A percentile compares a stretch with the other conserved stretches of the same genome.
phyloP scores from a whole-genome alignment of 306 rosid genomes.

The Cucumis cinereus region DNA sequence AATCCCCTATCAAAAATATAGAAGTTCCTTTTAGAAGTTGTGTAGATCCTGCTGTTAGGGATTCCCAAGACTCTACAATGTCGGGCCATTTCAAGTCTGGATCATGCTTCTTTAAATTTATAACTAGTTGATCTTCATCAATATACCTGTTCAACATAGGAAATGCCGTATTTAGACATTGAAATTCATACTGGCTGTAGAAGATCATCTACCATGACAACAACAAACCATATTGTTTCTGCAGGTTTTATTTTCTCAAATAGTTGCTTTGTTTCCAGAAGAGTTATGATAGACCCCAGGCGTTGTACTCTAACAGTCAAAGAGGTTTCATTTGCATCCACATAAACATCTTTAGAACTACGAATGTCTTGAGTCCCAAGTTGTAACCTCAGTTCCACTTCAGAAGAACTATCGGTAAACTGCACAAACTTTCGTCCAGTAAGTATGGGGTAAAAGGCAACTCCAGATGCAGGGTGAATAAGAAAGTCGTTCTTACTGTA shows the following conservation, averaged over 20 bases:
- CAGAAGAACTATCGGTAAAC: slow-evolving; percentile 71
- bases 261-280: slow-evolving; percentile 53
- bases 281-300: slow-evolving; percentile 48
- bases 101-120: slow-evolving; percentile 80
- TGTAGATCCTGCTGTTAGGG: slow-evolving; percentile 55
- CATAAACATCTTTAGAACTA: slow-evolving; percentile 41
- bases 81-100: slow-evolving; percentile 92
- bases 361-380: slow-evolving; percentile 28
- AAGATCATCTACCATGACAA: slow-evolving; percentile 15
- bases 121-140: slow-evolving; percentile 75
- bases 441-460: not conserved
- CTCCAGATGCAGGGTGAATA: not conserved
- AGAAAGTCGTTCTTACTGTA: not conserved
- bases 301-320: slow-evolving; percentile 42
- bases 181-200: not conserved
- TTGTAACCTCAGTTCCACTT: slow-evolving; percentile 65
- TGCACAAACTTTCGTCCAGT: slow-evolving; percentile 29
- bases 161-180: slow-evolving; percentile 2
- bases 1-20: slow-evolving; percentile 70
- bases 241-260: slow-evolving; percentile 74
- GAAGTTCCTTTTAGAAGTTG: slow-evolving; percentile 79
- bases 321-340: slow-evolving; percentile 50
- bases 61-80: slow-evolving; percentile 77
- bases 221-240: slow-evolving; percentile 83
- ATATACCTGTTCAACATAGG: slow-evolving; percentile 51